Base-by-base conservation (phyloP, 2,329 filamentous ascomycete genomes). In the Neonectria ditissima region DNA sequence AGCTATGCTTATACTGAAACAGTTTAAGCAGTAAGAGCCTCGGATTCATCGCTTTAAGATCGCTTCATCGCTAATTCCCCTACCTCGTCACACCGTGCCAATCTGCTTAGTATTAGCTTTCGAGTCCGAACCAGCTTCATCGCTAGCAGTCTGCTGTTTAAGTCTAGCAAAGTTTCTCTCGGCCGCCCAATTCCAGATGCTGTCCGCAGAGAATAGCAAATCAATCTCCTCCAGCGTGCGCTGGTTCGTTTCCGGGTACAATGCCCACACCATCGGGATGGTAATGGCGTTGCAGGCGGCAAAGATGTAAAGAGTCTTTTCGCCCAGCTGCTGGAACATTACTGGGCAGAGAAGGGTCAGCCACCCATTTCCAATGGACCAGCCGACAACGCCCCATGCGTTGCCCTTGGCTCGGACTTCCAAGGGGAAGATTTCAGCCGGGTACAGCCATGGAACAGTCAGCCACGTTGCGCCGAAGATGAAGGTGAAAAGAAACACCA, bases 151-250 rank as follows among this genome's bases (percentile, higher is more conserved):
- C 16, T 37, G 14, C 14, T 37, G 5, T 37, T 37, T 37, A 37
- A 37, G 34, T 16, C 34, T 7, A n/a, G 34, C 83, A 77, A 91
- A 92, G 30, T 85, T 88, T 71, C 81, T 83, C 77, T 92, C 89
- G 0, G 89, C 90, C 55, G 91, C 88, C 91, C 91, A 93, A 1
- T 85, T 85, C 88, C 89, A 93, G 4, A 87, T 86, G 0, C 83
- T 89, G 18, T 89, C 82, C 1, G 88, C 84, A 0, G 90, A 89
- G 69, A 94, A 93, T 0, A 93, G 78, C 0, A 93, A 78, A 65
- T 94, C 88, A 81, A 93, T 93, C 72, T 93, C 91, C 72, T 93
- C 91, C 0, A 93, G 80, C 0, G 90, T 93, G 0, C 91, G 85
- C 74, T 92, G 89, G 72, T 90, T 92, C 3, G 88, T 91, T 74